Evolutionary conservation across 371 early-diverging fungal species (phyloP).

Genomic region (Rhizopus sp.): DNA sequence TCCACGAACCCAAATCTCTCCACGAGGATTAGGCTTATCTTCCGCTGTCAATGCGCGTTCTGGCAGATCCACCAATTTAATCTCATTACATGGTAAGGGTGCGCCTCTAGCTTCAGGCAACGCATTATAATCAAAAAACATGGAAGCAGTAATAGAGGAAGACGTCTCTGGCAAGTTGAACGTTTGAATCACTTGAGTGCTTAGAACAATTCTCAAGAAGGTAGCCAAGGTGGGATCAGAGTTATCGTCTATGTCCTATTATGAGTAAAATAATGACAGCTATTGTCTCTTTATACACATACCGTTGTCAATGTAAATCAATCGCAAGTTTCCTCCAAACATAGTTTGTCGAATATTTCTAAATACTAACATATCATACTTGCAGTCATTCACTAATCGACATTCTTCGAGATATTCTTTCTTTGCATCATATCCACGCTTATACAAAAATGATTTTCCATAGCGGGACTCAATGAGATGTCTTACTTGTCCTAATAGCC

Average conservation of each 20-base stretch:
- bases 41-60: slow-evolving; percentile 65
- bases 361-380: slow-evolving; percentile 53
- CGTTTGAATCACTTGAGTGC: slow-evolving; percentile 55
- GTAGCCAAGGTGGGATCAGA: slow-evolving; percentile 26
- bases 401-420: slow-evolving; percentile 38
- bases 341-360: slow-evolving; percentile 54
- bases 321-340: slow-evolving; percentile 86
- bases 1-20: slow-evolving; percentile 66
- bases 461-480: slow-evolving; percentile 38
- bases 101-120: slow-evolving; percentile 60
- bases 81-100: slow-evolving; percentile 74
- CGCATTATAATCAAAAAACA: slow-evolving; percentile 58
- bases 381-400: slow-evolving; percentile 45
- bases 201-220: slow-evolving; percentile 56
- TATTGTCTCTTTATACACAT: not conserved
- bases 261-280: not conserved
- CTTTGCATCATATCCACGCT: slow-evolving; percentile 45
- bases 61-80: slow-evolving; percentile 85
- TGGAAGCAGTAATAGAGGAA: slow-evolving; percentile 52
- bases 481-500: slow-evolving; percentile 35
- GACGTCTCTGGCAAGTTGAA: slow-evolving; percentile 68
- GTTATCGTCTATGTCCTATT: slow-evolving; percentile 47
- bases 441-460: slow-evolving; percentile 49
- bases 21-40: slow-evolving; percentile 79
- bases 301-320: slow-evolving; percentile 56